Evolutionary conservation across 352 stramenopile genomes (phyloP).

Genomic region (Phytopythium boreale): DNA sequence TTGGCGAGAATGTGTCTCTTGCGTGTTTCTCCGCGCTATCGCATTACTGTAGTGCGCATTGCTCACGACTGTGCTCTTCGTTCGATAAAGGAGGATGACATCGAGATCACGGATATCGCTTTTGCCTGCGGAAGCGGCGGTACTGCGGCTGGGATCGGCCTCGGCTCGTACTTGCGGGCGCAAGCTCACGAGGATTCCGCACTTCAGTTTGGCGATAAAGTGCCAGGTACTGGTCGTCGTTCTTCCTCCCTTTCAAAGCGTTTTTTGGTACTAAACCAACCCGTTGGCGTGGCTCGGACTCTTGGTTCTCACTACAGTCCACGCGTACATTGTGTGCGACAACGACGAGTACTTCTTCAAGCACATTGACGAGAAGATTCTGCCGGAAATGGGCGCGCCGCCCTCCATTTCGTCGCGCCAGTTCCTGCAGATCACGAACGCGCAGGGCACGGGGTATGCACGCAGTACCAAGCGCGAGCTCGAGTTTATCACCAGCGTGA

Average conservation of each 20-base stretch:
- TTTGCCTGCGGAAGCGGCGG: constrained; percentile 84
- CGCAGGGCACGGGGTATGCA: constrained; percentile 79
- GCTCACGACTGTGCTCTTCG: background rate
- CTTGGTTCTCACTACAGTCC: constrained; percentile 22
- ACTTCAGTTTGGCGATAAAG: constrained; percentile 37
- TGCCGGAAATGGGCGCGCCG: constrained; percentile 65
- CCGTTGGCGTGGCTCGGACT: background rate
- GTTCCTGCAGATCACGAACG: constrained; percentile 81
- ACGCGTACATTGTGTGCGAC: constrained; percentile 87
- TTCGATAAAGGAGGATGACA: constrained; percentile 28
- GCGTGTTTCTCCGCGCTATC: too few species aligned
- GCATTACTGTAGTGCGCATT: background rate
- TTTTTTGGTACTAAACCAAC: background rate
- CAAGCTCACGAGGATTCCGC: constrained; percentile 25
- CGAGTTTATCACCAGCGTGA: constrained; percentile 69
- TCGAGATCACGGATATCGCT: constrained; percentile 74
- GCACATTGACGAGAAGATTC: constrained; percentile 70
- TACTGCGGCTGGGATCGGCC: constrained; percentile 69
- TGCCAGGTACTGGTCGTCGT: constrained; percentile 22
- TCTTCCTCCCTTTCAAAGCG: background rate
- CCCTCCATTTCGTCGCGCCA: constrained; percentile 44
- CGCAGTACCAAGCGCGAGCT: constrained; percentile 76
- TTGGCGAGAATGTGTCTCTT: too few species aligned
- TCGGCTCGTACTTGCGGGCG: constrained; percentile 69
- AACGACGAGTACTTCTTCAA: constrained; percentile 83